phyloP scores from a whole-genome alignment of 805 yeast species.

The Kurtzmaniella fragi region DNA sequence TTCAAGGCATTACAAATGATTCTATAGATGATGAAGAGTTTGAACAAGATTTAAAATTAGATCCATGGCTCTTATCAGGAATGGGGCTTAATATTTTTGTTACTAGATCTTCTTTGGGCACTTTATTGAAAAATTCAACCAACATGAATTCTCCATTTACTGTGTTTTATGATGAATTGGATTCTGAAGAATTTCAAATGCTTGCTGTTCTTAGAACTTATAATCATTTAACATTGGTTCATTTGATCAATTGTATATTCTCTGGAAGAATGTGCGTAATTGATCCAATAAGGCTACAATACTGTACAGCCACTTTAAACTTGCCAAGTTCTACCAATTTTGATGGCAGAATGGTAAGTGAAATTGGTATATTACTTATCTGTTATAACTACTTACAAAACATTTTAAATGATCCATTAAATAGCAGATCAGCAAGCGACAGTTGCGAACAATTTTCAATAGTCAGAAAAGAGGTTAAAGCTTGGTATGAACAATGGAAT shows the following conservation, averaged over 20 bases:
- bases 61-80: conserved; percentile 67
- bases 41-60: conserved; percentile 38
- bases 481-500: conserved; percentile 69
- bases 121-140: conserved; percentile 16
- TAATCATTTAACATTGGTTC: conserved; percentile 67
- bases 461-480: conserved; percentile 44
- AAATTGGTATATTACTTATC: conserved; percentile 55
- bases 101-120: conserved; percentile 45
- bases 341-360: conserved; percentile 81
- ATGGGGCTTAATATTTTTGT: conserved; percentile 60
- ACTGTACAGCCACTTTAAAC: conserved; percentile 54
- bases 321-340: conserved; percentile 63
- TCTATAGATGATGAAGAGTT: conserved; percentile 7
- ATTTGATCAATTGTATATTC: conserved; percentile 59
- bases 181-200: conserved; percentile 42
- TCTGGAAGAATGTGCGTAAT: conserved; percentile 62
- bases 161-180: conserved; percentile 28
- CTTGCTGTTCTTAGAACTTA: conserved; percentile 59
- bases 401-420: conserved; percentile 15
- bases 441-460: conserved; percentile 22
- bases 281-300: conserved; percentile 54
- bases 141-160: conserved; percentile 16
- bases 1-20: conserved; percentile 11
- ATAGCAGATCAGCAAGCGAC: conserved; percentile 7
- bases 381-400: conserved; percentile 54